Evolutionary conservation across 2,329 filamentous ascomycete genomes (phyloP), one percentile per base, ranked within the genome.

Genomic region (Sporothrix brasiliensis): DNA sequence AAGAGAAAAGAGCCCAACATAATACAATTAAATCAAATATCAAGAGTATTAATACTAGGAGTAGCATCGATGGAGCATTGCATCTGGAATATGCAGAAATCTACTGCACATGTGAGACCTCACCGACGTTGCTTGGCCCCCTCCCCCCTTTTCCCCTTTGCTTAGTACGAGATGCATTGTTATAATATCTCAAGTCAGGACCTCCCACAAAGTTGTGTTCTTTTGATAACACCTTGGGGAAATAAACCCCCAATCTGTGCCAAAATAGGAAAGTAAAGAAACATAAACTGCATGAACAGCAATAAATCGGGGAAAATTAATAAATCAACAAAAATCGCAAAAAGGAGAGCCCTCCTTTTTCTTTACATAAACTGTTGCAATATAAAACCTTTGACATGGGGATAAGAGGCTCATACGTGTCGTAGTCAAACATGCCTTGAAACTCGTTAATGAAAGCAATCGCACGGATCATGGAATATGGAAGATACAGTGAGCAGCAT

Each of bases 251-350:
- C 13, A 6, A n/a, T 30, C 34, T 65, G 24, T 30, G 13, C 16
- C 44, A n/a, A n/a, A 34, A 65, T n/a, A 65, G 61, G 61, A 34
- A 54, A 65, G 50, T 19, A 47, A 9, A 3, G 30, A 56, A 16
- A 34, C 1, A 60, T 7, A 34, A 0, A 34, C 7, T 34, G 34
- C 34, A 34, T 34, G 34, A 34, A 9, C 34, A 34, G 5, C 34
- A 34, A 34, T 34, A 7, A 34, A 34, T 34, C 4, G 11, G 27
- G 5, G 11, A 5, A 16, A 58, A 58, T 30, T 24, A 6, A 24
- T 27, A 3, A 53, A 24, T 44, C 10, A 53, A 30, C 27, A 2
- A 30, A 56, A 30, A 30, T 30, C 27, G 4, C 27, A 30, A 5
- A 30, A 30, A 30, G 27, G 27, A 30, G 27, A 30, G 27, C 34